Base-by-base conservation (phyloP, 306 rosid species). In the Cucurbita argyrosperma region DNA sequence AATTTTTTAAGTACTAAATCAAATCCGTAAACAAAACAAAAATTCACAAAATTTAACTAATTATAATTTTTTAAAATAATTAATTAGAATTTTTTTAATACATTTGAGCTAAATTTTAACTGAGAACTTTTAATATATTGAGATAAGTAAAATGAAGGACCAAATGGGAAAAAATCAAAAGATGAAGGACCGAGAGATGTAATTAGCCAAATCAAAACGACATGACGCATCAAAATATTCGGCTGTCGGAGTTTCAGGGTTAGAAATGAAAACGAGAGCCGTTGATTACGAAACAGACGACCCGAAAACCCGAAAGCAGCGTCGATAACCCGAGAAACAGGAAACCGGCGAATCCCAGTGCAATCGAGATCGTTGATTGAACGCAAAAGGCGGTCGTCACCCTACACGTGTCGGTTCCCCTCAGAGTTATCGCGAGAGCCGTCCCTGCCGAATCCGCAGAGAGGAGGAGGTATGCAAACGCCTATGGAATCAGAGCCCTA, bases 371-470 rank as follows among this genome's bases (percentile, higher is more conserved):
- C 60, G 89, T 96, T 5, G 91, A 30, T 78, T 94, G 97, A 53
- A 94, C 74, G 69, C 99, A 91, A 76, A 94, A 94, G 42, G 81
- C 86, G 57, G 67, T 91, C 56, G 81, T 83, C 13, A 56, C 87
- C 82, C 65, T 79, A 84, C 97, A 94, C 85, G 97, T 89, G 89
- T 82, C 88, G 78, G 9, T 66, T 37, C 62, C 83, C 75, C 45
- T 85, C 57, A 89, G 40, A 75, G 81, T 87, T 78, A 85, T 83
- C 5, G 84, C 87, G 81, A 81, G 80, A 71, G 92, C 83, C 76
- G 96, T 88, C 76, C 96, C 99, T 77, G 99, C 99, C 75, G 99
- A 90, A 80, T 88, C 83, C 72, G 98, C 97, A 81, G 96, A 79
- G 46, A 94, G 75, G 3, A 94, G 72, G 55, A 94, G 87, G 85